Percentiles rank a stretch among this genome's conserved stretches.
Conservation (phyloP, 148 eudicot species). For the Diospyros lotus region DNA sequence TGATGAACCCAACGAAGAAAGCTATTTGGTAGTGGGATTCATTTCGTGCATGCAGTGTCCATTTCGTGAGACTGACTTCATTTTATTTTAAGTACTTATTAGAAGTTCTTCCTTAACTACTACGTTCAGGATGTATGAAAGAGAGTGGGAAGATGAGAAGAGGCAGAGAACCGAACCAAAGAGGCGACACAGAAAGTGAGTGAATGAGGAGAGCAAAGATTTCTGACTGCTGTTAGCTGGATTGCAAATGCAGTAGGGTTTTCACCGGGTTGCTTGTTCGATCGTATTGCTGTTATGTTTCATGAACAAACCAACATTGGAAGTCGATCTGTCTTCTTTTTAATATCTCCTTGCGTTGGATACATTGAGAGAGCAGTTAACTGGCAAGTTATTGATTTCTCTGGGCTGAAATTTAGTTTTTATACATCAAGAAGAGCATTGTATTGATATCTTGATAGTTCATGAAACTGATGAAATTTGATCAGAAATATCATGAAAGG, state of each 20-base stretch:
- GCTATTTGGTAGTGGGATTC: too few species aligned
- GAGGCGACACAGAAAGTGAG: constrained; percentile 81
- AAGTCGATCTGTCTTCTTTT: not conserved
- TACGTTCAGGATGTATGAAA: constrained; percentile 62
- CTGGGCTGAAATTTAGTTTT: not conserved
- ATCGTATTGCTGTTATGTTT: constrained; percentile 2
- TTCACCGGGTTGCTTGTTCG: constrained; percentile 1
- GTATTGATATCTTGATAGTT: constrained; percentile 1
- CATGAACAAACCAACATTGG: not conserved
- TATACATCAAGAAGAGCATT: not conserved
- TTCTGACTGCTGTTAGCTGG: constrained; percentile 1
- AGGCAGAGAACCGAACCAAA: constrained; percentile 90
- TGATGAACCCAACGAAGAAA: too few species aligned
- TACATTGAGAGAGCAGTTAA: not conserved
- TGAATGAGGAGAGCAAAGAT: not conserved
- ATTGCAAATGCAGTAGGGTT: not conserved
- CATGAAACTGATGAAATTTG: constrained; percentile 1
- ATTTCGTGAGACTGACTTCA: not conserved
- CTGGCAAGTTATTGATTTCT: not conserved
- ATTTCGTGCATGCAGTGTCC: not conserved
- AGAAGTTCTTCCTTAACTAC: constrained; percentile 44
- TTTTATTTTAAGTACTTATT: not conserved
- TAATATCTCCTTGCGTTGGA: not conserved
- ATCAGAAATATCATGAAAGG: not conserved
- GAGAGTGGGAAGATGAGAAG: constrained; percentile 99